Evolutionary conservation across 352 stramenopile species (phyloP), one percentile per base, ranked within the genome.

Genomic region (Phytopythium delawarense): DNA sequence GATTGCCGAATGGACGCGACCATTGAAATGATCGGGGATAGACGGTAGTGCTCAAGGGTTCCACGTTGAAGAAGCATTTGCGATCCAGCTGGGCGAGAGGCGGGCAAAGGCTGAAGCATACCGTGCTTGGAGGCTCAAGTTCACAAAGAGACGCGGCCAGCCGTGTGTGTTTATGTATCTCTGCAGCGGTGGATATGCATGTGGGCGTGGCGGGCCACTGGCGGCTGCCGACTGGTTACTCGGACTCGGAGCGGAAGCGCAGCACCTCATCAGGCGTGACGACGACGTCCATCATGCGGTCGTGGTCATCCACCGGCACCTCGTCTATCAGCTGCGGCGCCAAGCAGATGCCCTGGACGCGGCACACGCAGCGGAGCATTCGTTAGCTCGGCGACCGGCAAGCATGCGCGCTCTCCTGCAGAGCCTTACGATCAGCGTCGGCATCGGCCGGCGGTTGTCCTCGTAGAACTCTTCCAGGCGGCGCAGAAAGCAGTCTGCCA

Each of bases 401-500:
- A 21, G 23, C 21, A 18, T 49, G 2, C 40, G 23, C 48, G 2
- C 34, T 6, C 21, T 1, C 48, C 6, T 35, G 21, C 23, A 35
- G 16, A 23, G n/a, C 6, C 79, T 52, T 79, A 94, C 85, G 32
- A 94, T 71, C 1, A 76, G 88, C 21, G 60, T 77, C 40, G 85
- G 85, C 16, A 66, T 69, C 20, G 76, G 48, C 25, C 66, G 77
- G 46, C 61, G 62, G 40, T 75, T 72, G 15, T 66, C 67, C 5
- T 57, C 58, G 48, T 81, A 89, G 48, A 69, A 69, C 52, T 88
- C 77, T 21, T 57, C 70, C 25, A 92, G 65, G 13, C 83, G 82
- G 45, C 79, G 75, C 12, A 94, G 63, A 63, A 92, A 94, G 25
- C 72, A 91, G 58, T 94, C 85, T 92, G 57, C 21, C 21, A 53